Evolutionary conservation across 2,329 filamentous ascomycete genomes (phyloP).

Genomic region (Alternaria sp.): DNA sequence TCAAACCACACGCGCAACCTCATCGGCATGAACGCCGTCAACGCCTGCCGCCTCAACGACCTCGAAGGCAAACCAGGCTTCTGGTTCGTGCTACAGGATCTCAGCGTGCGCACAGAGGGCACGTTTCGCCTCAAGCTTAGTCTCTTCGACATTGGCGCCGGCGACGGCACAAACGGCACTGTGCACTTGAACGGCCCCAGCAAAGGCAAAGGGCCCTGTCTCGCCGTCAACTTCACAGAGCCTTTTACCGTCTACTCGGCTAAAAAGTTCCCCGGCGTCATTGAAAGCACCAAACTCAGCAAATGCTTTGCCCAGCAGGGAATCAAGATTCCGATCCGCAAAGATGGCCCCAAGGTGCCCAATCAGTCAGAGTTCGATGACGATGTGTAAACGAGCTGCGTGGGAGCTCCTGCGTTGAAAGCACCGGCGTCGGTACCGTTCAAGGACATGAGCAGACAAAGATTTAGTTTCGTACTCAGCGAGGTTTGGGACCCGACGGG

Average conservation of each 20-base stretch:
- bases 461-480: too few species aligned
- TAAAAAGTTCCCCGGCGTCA: slow-evolving; percentile 98
- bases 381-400: slow-evolving; percentile 42
- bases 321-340: slow-evolving; percentile 95
- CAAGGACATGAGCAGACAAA: too few species aligned
- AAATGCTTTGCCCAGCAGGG: slow-evolving; percentile 93
- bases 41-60: slow-evolving; percentile 84
- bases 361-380: slow-evolving; percentile 57
- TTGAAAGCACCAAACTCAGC: slow-evolving; percentile 89
- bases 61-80: slow-evolving; percentile 82
- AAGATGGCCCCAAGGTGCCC: slow-evolving; percentile 71
- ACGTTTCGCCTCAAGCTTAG: slow-evolving; percentile 79
- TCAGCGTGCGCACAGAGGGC: slow-evolving; percentile 93
- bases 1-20: slow-evolving; percentile 88
- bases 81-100: slow-evolving; percentile 96
- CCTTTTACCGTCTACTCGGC: slow-evolving; percentile 93
- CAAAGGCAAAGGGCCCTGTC: slow-evolving; percentile 77
- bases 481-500: too few species aligned
- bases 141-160: slow-evolving; percentile 83
- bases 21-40: slow-evolving; percentile 89
- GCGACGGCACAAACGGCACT: slow-evolving; percentile 60
- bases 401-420: background rate
- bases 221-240: slow-evolving; percentile 86
- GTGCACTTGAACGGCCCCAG: slow-evolving; percentile 61
- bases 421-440: too few species aligned